Base-by-base conservation (phyloP, 805 yeast species). In the Lachancea fermentati region DNA sequence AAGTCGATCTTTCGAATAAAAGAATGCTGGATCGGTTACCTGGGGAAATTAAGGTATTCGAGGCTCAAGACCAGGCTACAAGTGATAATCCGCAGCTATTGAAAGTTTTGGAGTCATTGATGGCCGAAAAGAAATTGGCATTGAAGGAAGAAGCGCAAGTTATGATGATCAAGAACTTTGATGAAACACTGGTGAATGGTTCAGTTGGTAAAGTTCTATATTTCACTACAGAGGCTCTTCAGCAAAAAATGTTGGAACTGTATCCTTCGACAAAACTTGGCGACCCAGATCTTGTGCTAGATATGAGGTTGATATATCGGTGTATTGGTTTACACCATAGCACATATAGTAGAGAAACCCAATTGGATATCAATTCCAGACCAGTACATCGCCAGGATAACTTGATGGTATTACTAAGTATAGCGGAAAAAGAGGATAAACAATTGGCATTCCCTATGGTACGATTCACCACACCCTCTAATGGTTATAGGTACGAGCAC, bases 101-200 rank as follows among this genome's bases (percentile, higher is more conserved):
- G 14, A 58, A 64, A 25, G 54, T 67, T 42, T 60, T 81, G 36
- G 80, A 81, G 15, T 60, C 73, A 34, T 67, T 86, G 30, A 80
- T 89, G 83, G 94, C 93, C 33, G 84, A 81, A 19, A 71, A 73
- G 42, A 56, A 51, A 5, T 55, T 93, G 12, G 70, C 67, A 2
- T 65, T 93, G 48, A 91, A 89, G 58, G 79, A 76, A 40, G 87
- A 86, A 28, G 94, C 96, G 0, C 98, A 93, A 61, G 97, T 93
- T 1, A 89, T 93, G 96, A 79, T 86, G 72, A 65, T 93, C 49
- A 86, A 85, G 52, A 93, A 93, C 58, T 71, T 75, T 19, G 89
- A 85, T 48, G 82, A 78, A 7, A 64, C 69, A 2, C 66, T 93
- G 29, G 97, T 93, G 30, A 93, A 93, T 63, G 98, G 99, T 2